phyloP scores from a whole-genome alignment of 441 rosid genomes.

The Gossypium gossypioides region DNA sequence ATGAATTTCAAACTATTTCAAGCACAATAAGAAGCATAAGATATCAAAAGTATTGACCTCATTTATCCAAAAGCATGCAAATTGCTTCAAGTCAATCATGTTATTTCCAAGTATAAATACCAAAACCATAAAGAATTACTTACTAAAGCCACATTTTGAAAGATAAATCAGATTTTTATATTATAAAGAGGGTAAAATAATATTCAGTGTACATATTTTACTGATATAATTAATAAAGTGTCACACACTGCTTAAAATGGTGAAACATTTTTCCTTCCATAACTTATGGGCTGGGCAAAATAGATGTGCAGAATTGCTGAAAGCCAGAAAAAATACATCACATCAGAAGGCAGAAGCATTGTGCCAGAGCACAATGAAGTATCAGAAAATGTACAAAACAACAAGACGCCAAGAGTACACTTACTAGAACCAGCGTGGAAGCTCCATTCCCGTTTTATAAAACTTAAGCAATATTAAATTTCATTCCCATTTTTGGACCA shows the following conservation, averaged over 20 bases:
- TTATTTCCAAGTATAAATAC: neutral
- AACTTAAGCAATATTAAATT: neutral
- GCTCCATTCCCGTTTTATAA: neutral
- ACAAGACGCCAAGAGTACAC: neutral
- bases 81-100: neutral
- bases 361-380: neutral
- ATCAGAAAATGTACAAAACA: neutral
- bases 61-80: neutral
- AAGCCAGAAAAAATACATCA: conserved; percentile 1
- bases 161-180: neutral
- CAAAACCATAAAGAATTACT: neutral
- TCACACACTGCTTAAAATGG: neutral
- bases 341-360: neutral
- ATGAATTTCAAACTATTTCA: neutral
- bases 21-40: neutral
- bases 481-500: neutral
- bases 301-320: neutral
- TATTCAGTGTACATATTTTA: neutral
- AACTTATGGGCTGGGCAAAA: neutral
- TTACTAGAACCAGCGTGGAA: neutral
- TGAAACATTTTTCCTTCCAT: neutral
- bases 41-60: neutral
- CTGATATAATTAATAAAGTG: neutral
- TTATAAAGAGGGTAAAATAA: neutral
- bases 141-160: neutral